Evolutionary conservation across 805 yeast genomes (phyloP), one percentile per base, ranked within the genome.

Genomic region (Saccharomyces cerevisiae): DNA sequence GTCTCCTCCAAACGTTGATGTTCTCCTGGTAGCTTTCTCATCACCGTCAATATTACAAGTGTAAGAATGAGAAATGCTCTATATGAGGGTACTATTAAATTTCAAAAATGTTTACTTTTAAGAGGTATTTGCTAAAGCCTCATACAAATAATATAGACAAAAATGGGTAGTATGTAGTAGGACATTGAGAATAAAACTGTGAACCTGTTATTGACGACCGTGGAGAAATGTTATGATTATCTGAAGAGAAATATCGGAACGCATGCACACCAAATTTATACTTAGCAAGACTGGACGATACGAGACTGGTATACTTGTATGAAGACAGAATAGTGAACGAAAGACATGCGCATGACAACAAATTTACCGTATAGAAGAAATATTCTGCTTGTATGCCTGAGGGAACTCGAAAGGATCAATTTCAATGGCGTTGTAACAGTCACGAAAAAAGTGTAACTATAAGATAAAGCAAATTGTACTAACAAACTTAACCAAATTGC

Each of bases 101-200:
- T 36, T 9, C 43, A 6, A 17, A 17, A 24, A 17, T 29, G 22
- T 36, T 36, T 5, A 21, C 43, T n/a, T 36, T 17, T 17, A 36
- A 13, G 22, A 36, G 43, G 17, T 8, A 36, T 17, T 17, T 21
- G 43, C 43, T 17, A 36, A 36, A 36, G 22, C 43, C 17, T 24
- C 43, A 36, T 36, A 36, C 43, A 36, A 36, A 36, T 36, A 36
- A 59, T 60, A 74, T 73, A 73, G 76, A 73, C 72, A 76, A 82
- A 73, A 77, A 83, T 83, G 89, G 77, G 87, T 81, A 83, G 89
- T 83, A 83, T 77, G 89, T 83, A 79, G 68, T 31, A 53, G 47
- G 51, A 58, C 41, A 43, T 24, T 17, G 43, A n/a, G 11, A 36
- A 17, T 24, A 17, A 9, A 17, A 17, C 24, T 36, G 43, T 36